phyloP scores from a whole-genome alignment of 2,329 filamentous ascomycete species.

The Pseudogymnoascus sp. region DNA sequence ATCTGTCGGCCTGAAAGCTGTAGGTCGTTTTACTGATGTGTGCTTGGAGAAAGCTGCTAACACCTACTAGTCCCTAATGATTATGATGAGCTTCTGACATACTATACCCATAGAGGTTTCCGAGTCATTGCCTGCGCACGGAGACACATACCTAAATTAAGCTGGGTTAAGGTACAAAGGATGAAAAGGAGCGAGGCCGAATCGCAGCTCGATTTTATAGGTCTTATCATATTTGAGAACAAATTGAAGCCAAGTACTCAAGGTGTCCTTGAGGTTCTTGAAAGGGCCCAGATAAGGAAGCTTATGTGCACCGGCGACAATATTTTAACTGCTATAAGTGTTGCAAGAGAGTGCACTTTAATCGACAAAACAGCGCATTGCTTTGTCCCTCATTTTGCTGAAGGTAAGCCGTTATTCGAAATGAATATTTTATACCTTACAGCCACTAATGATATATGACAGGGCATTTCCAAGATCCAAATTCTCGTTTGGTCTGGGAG shows the following conservation, averaged over 20 bases:
- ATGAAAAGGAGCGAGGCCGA: slow-evolving; percentile 84
- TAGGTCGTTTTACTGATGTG: slow-evolving; percentile 31
- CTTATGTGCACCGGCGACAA: slow-evolving; percentile 99
- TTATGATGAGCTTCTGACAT: slow-evolving; percentile 79
- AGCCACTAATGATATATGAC: neutral
- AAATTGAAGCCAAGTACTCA: slow-evolving; percentile 88
- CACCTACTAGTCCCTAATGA: slow-evolving; percentile 59
- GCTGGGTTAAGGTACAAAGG: slow-evolving; percentile 91
- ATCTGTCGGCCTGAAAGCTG: slow-evolving; percentile 79
- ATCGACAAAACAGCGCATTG: slow-evolving; percentile 77
- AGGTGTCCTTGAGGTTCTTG: slow-evolving; percentile 71
- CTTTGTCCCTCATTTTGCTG: slow-evolving; percentile 81
- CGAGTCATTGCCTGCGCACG: slow-evolving; percentile 93
- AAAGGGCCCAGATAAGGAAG: slow-evolving; percentile 73
- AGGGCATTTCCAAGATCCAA: slow-evolving; percentile 66
- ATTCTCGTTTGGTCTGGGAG: slow-evolving; percentile 76
- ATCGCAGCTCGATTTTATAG: slow-evolving; percentile 74
- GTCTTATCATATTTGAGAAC: slow-evolving; percentile 98
- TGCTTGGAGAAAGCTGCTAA: slow-evolving; percentile 11
- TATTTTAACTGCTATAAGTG: slow-evolving; percentile 91
- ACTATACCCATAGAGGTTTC: slow-evolving; percentile 93
- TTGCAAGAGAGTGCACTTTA: slow-evolving; percentile 81
- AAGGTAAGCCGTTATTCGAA: slow-evolving; percentile 43
- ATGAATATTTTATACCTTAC: neutral
- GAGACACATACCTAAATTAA: slow-evolving; percentile 78